Evolutionary conservation across 257 asterid genomes (phyloP).

Genomic region (Solanum etuberosum): DNA sequence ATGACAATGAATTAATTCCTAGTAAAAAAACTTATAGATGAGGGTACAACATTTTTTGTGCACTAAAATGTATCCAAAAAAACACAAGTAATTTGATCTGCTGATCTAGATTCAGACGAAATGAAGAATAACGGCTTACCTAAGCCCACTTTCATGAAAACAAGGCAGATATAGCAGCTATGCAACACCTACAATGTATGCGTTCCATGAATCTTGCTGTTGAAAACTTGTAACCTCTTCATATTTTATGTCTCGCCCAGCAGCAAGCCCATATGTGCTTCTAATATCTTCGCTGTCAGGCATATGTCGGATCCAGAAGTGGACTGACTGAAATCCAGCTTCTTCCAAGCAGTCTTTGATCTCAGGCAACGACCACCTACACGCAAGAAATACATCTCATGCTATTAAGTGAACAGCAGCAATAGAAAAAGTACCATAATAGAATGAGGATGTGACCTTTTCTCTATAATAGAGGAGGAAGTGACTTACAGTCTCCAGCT

Average conservation of each 20-base stretch:
- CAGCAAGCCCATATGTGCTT: conserved; percentile 54
- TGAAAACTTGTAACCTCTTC: conserved; percentile 78
- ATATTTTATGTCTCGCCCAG: conserved; percentile 61
- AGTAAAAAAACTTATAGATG: background rate
- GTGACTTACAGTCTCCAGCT: conserved; percentile 98
- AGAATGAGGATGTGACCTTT: background rate
- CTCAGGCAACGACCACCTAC: conserved; percentile 96
- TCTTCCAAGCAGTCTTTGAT: conserved; percentile 85
- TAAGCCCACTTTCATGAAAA: background rate
- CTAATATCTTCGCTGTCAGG: conserved; percentile 68
- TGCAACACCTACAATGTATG: conserved; percentile 75
- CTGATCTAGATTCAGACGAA: background rate
- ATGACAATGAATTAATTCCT: background rate
- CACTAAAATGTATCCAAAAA: background rate
- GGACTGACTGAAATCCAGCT: conserved; percentile 75
- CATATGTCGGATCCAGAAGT: conserved; percentile 84
- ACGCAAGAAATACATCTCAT: background rate
- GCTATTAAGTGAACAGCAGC: background rate
- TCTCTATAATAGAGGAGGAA: background rate
- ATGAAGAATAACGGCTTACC: background rate
- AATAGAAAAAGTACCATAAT: background rate
- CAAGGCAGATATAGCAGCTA: conserved; percentile 6
- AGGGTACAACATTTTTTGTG: background rate
- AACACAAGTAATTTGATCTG: background rate
- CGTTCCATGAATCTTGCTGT: conserved; percentile 98